A percentile compares a stretch with the other conserved stretches of the same genome.
Evolutionary conservation across 2,329 filamentous ascomycete genomes (phyloP).

Genomic region (Colletotrichum plurivorum): DNA sequence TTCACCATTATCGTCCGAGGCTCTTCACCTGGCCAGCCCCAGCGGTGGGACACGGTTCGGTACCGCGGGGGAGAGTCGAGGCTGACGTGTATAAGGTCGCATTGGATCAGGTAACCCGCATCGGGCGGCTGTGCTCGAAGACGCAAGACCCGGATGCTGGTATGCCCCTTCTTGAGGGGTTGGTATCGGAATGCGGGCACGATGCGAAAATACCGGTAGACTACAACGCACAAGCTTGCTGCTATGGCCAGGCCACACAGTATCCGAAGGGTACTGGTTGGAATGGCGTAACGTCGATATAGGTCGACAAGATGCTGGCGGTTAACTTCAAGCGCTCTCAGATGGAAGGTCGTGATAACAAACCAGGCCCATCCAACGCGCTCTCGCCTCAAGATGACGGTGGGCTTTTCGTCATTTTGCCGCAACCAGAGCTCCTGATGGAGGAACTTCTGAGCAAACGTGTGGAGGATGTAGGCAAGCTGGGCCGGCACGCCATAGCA

Average conservation of each 20-base stretch:
- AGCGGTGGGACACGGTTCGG: not conserved
- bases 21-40: not conserved
- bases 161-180: not conserved
- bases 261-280: no score
- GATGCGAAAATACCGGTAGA: not conserved
- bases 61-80: not conserved
- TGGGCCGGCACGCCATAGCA: not conserved
- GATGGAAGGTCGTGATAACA: not conserved
- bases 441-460: conserved; percentile 2
- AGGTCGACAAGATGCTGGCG: no score
- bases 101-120: not conserved
- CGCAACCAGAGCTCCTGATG: conserved; percentile 10
- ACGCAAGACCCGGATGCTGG: not conserved
- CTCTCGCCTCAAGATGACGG: not conserved
- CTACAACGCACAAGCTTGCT: not conserved
- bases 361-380: not conserved
- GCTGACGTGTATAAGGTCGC: not conserved
- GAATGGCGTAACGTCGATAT: no score
- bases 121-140: not conserved
- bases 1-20: not conserved
- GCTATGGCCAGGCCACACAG: not conserved
- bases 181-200: not conserved
- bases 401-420: not conserved
- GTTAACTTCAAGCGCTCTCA: not conserved
- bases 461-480: conserved; percentile 1